Conservation (phyloP, 768 basidiomycete species). For the Boletus sp. region DNA sequence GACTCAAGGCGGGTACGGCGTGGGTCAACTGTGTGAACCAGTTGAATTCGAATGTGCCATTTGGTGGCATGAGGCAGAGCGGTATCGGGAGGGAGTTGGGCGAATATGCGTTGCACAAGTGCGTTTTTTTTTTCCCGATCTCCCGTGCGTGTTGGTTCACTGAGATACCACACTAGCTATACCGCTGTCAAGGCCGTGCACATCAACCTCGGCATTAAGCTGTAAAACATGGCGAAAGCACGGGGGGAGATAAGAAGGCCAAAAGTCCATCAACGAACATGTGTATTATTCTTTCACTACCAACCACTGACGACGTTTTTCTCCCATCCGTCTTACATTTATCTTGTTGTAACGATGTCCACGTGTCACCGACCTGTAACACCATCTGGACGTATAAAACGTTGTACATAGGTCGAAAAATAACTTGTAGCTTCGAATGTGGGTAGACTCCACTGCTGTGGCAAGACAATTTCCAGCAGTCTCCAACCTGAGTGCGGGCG, state of each 20-base stretch:
- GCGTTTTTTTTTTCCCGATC: conserved; percentile 18
- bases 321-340: not conserved
- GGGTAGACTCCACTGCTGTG: not conserved
- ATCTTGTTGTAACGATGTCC: not conserved
- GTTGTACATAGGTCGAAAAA: not conserved
- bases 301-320: not conserved
- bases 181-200: conserved; percentile 31
- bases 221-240: conserved; percentile 7
- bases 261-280: not conserved
- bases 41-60: conserved; percentile 49
- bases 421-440: too few relatives aligned
- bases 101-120: conserved; percentile 65
- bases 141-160: not conserved
- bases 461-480: too few relatives aligned
- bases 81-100: conserved; percentile 81
- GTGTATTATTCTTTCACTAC: not conserved
- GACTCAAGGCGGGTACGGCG: conserved; percentile 75
- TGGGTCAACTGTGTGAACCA: conserved; percentile 51
- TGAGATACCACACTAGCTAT: conserved; percentile 10
- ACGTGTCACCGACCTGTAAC: not conserved
- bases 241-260: not conserved
- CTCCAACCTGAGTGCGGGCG: not conserved
- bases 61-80: conserved; percentile 83
- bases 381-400: not conserved
- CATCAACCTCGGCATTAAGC: conserved; percentile 43